Base-by-base conservation (phyloP, 345 rosid genomes). In the Heritiera littoralis region DNA sequence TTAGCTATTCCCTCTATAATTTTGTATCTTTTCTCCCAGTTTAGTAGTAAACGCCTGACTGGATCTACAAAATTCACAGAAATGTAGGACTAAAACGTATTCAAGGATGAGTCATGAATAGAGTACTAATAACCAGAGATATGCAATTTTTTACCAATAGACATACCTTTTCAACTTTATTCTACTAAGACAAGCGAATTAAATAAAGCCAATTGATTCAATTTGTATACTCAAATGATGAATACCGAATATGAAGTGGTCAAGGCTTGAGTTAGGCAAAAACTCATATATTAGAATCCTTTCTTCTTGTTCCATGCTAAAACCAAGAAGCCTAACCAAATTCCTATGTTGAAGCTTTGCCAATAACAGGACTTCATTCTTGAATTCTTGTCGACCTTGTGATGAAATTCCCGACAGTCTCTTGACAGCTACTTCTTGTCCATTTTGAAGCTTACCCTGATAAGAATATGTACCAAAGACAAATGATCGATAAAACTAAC, bases 1-100 rank as follows among this genome's bases (percentile, higher is more conserved):
- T 72, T 78, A 1, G 87, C 89, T 41, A 88, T 86, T 30, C 90
- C 88, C 48, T 63, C 14, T 6, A 86, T 80, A 14, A 87, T 90
- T 43, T 48, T 77, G 30, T 72, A 71, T 45, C 74, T 78, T n/a
- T 75, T 86, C 49, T 48, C 66, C 93, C 95, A 90, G 58, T 84
- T 79, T 41, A 91, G 80, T 17, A 9, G 18, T 32, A 75, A 17
- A 10, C 63, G 63, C 64, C 18, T 72, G 7, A 54, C 10, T 10
- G 76, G 76, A 72, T 72, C 76, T 72, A 10, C 17, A 55, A n/a
- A 28, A 48, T 2, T 71, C 6, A 1, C 2, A 77, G 79, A 78
- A 9, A 41, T 8, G 6, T 35, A 15, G 20, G 43, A 35, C 35
- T 32, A 70, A 46, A 66, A 18, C 41, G 20, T 40, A 43, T 43